Evolutionary conservation across 768 basidiomycete genomes (phyloP).

Genomic region (Ramaria sp.): DNA sequence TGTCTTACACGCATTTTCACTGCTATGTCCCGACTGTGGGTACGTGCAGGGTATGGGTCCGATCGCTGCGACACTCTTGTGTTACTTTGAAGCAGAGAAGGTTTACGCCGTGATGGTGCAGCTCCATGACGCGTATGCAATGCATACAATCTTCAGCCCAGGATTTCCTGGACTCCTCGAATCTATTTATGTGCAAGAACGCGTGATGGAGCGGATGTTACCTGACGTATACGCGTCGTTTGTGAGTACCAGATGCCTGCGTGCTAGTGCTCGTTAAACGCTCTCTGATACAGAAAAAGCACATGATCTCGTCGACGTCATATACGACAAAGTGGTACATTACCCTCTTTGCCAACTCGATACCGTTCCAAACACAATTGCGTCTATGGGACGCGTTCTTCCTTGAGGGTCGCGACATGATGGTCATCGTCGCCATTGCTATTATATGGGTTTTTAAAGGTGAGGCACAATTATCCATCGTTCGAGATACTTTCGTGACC

Average conservation of each 20-base stretch:
- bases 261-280: not conserved
- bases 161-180: slow-evolving; percentile 96
- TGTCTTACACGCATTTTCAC: slow-evolving; percentile 54
- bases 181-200: slow-evolving; percentile 92
- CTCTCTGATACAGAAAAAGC: slow-evolving; percentile 38
- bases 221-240: slow-evolving; percentile 83
- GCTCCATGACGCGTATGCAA: slow-evolving; percentile 79
- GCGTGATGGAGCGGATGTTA: slow-evolving; percentile 77
- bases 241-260: slow-evolving; percentile 26
- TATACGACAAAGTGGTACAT: slow-evolving; percentile 99
- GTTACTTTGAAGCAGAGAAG: slow-evolving; percentile 86
- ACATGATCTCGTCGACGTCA: slow-evolving; percentile 85
- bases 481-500: not conserved
- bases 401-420: slow-evolving; percentile 82
- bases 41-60: slow-evolving; percentile 99
- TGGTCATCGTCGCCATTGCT: slow-evolving; percentile 74
- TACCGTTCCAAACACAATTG: slow-evolving; percentile 91
- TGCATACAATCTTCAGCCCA: slow-evolving; percentile 84
- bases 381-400: slow-evolving; percentile 93
- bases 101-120: slow-evolving; percentile 77
- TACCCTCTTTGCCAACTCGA: slow-evolving; percentile 89
- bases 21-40: slow-evolving; percentile 76
- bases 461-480: slow-evolving; percentile 25
- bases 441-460: slow-evolving; percentile 89
- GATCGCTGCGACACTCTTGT: slow-evolving; percentile 87